Percentiles rank a stretch among this genome's conserved stretches.
Evolutionary conservation across 1,284 basidiomycete species (phyloP).

Genomic region (Inonotus obliquus): DNA sequence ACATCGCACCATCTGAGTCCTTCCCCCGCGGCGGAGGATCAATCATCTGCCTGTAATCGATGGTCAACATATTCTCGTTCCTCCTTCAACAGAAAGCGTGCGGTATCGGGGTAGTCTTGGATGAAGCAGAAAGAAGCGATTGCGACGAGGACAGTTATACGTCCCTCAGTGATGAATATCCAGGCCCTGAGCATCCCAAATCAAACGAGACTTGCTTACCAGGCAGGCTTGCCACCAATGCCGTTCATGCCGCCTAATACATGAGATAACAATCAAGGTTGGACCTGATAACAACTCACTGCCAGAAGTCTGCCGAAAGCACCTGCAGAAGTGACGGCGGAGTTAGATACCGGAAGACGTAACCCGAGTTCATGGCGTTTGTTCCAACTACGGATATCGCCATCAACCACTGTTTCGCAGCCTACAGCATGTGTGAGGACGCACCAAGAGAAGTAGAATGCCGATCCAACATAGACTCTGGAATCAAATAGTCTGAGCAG

Average conservation of each 20-base stretch:
- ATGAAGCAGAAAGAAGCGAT: constrained; percentile 66
- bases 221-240: constrained; percentile 54
- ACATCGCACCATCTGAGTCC: constrained; percentile 57
- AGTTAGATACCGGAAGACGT: constrained; percentile 66
- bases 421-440: constrained; percentile 20
- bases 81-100: constrained; percentile 66
- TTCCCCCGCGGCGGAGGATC: constrained; percentile 70
- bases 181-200: constrained; percentile 44
- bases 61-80: constrained; percentile 66
- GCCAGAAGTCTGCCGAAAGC: constrained; percentile 68
- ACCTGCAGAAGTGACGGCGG: constrained; percentile 64
- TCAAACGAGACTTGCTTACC: constrained; percentile 23
- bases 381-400: constrained; percentile 38
- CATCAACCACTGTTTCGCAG: background rate
- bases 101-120: constrained; percentile 77
- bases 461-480: constrained; percentile 61
- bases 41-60: constrained; percentile 61
- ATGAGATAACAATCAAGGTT: background rate
- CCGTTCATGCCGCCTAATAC: constrained; percentile 60
- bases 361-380: constrained; percentile 67
- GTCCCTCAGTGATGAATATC: constrained; percentile 69
- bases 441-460: constrained; percentile 64
- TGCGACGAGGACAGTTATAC: constrained; percentile 63
- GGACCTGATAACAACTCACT: constrained; percentile 32
- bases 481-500: constrained; percentile 66